These are phyloP conservation scores for Boletellus sp. DNA, from an alignment of 768 basidiomycete species.

Conservation along the genomic window DNA sequence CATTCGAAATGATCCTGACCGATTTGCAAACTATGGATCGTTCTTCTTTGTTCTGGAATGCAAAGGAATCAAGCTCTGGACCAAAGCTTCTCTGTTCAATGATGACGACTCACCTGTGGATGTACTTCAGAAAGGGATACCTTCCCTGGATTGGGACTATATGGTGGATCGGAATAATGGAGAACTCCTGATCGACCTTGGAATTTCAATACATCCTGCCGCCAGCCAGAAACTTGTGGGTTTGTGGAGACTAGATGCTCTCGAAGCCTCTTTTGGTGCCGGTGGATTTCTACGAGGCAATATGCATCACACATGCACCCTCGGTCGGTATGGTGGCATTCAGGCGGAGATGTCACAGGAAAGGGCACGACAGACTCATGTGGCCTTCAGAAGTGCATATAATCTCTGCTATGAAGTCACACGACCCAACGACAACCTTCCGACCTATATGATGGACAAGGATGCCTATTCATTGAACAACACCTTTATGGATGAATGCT, in stretches of 20 bases:
- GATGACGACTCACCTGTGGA: background rate
- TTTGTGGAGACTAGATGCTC: conserved; percentile 2
- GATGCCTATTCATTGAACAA: conserved; percentile 8
- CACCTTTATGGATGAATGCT: conserved; percentile 1
- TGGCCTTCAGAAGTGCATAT: conserved; percentile 12
- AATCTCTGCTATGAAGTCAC: conserved; percentile 14
- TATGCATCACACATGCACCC: conserved; percentile 6
- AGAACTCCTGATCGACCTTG: conserved; percentile 3
- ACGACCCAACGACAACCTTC: background rate
- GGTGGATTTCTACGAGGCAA: conserved; percentile 4
- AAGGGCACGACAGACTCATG: conserved; percentile 3
- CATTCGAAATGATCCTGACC: background rate
- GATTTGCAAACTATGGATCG: conserved; percentile 4
- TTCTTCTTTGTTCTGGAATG: conserved; percentile 15
- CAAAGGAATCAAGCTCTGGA: conserved; percentile 11
- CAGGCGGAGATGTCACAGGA: conserved; percentile 11
- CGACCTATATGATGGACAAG: background rate
- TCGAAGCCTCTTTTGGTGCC: conserved; percentile 8
- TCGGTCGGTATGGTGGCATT: conserved; percentile 8
- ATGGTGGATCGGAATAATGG: conserved; percentile 2
- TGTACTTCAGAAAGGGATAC: background rate
- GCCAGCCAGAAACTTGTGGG: background rate
- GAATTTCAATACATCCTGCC: background rate
- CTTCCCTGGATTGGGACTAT: conserved; percentile 1
- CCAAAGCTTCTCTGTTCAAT: background rate